Percentiles rank a stretch among this genome's conserved stretches.
Conservation (phyloP, 2,329 filamentous ascomycete genomes). For the Aureobasidium leucospermi region DNA sequence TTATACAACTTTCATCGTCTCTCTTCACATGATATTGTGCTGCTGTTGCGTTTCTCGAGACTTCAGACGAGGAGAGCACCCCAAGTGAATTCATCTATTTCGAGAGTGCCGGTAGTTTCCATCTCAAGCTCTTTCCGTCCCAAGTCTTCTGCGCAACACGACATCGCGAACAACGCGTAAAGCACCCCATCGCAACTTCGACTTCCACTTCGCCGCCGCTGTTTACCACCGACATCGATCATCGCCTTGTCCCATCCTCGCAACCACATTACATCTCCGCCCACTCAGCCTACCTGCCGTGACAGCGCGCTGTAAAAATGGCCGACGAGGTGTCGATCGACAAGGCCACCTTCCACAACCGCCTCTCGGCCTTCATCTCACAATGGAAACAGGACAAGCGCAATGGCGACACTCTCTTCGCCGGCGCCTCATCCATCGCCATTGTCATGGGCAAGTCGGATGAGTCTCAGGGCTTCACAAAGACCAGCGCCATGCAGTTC, state of each 20-base stretch:
- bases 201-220: slow-evolving; percentile 9
- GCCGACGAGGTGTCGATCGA: slow-evolving; percentile 89
- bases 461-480: slow-evolving; percentile 78
- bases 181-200: slow-evolving; percentile 2
- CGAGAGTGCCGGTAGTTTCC: background rate
- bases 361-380: slow-evolving; percentile 75
- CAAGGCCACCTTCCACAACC: slow-evolving; percentile 86
- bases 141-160: background rate
- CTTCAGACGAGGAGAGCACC: background rate
- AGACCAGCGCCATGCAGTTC: slow-evolving; percentile 95
- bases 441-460: slow-evolving; percentile 94
- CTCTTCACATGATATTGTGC: background rate
- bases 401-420: slow-evolving; percentile 75
- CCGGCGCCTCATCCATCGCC: slow-evolving; percentile 76
- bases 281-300: background rate
- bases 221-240: background rate
- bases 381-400: slow-evolving; percentile 97
- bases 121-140: background rate
- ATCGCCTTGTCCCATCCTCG: background rate
- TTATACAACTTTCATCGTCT: background rate
- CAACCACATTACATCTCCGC: background rate
- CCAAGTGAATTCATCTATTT: background rate
- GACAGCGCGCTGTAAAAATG: slow-evolving; percentile 37
- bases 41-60: background rate
- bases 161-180: slow-evolving; percentile 4